Evolutionary conservation across 2,329 filamentous ascomycete genomes (phyloP).

Genomic region (Xylariales sp.): DNA sequence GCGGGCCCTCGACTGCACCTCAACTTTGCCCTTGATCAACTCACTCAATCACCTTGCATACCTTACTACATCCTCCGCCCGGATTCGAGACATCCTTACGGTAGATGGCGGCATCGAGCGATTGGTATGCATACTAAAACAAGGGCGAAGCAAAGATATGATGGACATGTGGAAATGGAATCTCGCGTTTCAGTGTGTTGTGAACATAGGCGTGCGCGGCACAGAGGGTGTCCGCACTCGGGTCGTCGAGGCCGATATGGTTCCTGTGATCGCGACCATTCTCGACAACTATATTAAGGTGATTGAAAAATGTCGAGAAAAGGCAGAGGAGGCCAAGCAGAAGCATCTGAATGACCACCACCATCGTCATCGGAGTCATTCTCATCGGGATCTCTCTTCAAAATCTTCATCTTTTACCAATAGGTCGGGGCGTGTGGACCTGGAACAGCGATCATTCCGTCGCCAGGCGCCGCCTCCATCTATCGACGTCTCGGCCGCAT

Average conservation of each 20-base stretch:
- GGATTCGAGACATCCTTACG: conserved; percentile 94
- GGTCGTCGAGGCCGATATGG: conserved; percentile 98
- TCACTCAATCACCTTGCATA: conserved; percentile 98
- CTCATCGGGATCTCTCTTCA: conserved; percentile 39
- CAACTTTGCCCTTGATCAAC: conserved; percentile 95
- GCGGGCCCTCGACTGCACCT: conserved; percentile 95
- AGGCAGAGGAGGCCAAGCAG: conserved; percentile 76
- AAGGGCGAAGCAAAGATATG: conserved; percentile 93
- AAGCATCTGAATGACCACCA: conserved; percentile 56
- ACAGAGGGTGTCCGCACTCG: conserved; percentile 91
- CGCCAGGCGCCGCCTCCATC: conserved; percentile 79
- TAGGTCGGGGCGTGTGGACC: conserved; percentile 47
- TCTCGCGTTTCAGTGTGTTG: conserved; percentile 95
- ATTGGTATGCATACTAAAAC: conserved; percentile 95
- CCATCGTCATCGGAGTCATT: conserved; percentile 45
- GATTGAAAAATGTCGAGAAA: conserved; percentile 84
- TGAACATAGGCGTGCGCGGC: conserved; percentile 95
- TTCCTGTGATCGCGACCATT: conserved; percentile 96
- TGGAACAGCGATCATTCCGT: conserved; percentile 59
- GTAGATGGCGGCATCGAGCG: conserved; percentile 98
- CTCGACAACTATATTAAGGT: conserved; percentile 98
- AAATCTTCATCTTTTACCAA: conserved; percentile 52
- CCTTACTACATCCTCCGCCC: conserved; percentile 93
- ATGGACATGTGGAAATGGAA: conserved; percentile 99
- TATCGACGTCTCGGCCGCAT: conserved; percentile 66